Conservation (phyloP, 1,284 basidiomycete species). For the Trametes versicolor region DNA sequence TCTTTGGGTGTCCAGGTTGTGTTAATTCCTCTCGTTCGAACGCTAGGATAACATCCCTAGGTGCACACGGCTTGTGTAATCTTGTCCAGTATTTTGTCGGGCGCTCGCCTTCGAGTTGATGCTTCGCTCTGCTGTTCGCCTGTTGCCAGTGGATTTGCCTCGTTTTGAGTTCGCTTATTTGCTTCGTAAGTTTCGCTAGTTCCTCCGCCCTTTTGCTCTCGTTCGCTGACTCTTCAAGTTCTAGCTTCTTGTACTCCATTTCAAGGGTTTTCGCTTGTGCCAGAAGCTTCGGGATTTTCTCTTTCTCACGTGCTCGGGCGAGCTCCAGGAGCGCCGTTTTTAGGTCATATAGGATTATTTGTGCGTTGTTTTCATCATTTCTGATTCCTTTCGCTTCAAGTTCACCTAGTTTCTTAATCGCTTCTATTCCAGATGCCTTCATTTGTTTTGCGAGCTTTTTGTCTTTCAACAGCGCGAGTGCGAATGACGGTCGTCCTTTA, state of each 20-base stretch:
- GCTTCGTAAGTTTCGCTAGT: neutral
- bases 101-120: conserved; percentile 43
- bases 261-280: neutral
- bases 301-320: neutral
- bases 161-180: neutral
- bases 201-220: neutral
- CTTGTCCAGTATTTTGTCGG: conserved; percentile 46
- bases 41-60: conserved; percentile 2
- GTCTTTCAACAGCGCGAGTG: conserved; percentile 38
- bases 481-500: conserved; percentile 44
- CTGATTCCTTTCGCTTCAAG: neutral
- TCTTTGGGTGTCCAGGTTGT: neutral
- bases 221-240: neutral
- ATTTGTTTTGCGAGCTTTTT: conserved; percentile 24
- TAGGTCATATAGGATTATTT: conserved; percentile 2
- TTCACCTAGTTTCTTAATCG: neutral
- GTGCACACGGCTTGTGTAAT: conserved; percentile 25
- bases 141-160: neutral
- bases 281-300: neutral
- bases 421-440: neutral
- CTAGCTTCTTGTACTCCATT: neutral
- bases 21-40: neutral
- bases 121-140: neutral
- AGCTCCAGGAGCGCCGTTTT: conserved; percentile 10
- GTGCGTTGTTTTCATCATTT: conserved; percentile 1